These are phyloP conservation scores for Lachnellula hyalina DNA, from an alignment of 2,329 filamentous ascomycete genomes.

Conservation along the genomic window DNA sequence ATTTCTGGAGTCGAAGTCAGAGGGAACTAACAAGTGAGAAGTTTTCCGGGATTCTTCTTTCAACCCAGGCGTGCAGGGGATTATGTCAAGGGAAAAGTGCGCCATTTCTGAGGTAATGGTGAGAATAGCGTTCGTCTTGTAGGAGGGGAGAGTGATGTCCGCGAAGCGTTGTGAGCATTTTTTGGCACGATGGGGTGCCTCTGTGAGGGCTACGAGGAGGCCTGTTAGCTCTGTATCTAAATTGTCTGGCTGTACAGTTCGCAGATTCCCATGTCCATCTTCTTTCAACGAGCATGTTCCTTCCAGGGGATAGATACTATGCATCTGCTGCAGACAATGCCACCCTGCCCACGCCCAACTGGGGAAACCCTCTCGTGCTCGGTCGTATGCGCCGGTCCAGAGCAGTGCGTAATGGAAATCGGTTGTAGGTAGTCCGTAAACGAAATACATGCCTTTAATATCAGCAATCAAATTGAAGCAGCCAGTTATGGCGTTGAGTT, in stretches of 20 bases:
- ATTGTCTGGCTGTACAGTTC: not conserved
- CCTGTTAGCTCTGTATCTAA: not conserved
- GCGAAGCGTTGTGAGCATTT: not conserved
- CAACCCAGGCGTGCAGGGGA: not conserved
- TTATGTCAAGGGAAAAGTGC: not conserved
- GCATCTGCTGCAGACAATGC: not conserved
- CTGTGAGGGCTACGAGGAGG: not conserved
- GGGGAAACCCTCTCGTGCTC: not conserved
- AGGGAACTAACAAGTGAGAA: not conserved
- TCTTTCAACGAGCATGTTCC: not conserved
- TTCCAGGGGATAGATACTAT: not conserved
- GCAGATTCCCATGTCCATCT: not conserved
- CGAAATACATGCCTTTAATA: not conserved
- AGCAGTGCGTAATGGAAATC: constrained; percentile 5
- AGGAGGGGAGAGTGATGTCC: not conserved
- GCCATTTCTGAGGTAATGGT: not conserved
- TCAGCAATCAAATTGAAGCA: constrained; percentile 1
- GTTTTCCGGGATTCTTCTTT: not conserved
- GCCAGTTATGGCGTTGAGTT: constrained; percentile 1
- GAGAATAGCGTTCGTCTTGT: not conserved
- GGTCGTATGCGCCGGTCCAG: not conserved
- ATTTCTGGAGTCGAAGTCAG: not conserved
- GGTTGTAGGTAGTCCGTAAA: not conserved
- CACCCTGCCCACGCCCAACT: constrained; percentile 3
- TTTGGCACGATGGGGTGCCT: not conserved